phyloP scores from a whole-genome alignment of 768 basidiomycete genomes.

The Suillus occidentalis region DNA sequence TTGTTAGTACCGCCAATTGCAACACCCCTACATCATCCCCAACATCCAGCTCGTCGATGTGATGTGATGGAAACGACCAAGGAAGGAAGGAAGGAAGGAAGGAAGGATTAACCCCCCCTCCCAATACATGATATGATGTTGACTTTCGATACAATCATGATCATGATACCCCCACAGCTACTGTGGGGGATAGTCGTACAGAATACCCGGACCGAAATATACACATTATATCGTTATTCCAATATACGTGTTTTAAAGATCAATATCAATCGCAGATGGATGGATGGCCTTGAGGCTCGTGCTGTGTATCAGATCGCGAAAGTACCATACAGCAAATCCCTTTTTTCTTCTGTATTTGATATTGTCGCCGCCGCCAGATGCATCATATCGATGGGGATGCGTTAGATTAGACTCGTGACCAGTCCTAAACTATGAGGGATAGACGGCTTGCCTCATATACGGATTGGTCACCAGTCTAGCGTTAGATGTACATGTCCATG shows the following conservation, averaged over 20 bases:
- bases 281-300: background rate
- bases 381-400: too few species aligned
- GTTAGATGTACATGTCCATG: too few species aligned
- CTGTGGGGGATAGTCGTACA: background rate
- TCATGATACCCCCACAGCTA: background rate
- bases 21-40: background rate
- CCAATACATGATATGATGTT: background rate
- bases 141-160: background rate
- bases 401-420: too few species aligned
- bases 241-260: background rate
- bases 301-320: background rate
- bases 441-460: too few species aligned
- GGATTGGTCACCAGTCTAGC: too few species aligned
- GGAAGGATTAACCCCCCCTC: background rate
- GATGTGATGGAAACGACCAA: too few species aligned
- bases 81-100: too few species aligned
- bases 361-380: too few species aligned
- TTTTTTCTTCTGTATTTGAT: too few species aligned
- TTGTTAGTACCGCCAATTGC: background rate
- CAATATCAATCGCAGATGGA: background rate
- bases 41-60: slow-evolving; percentile 4
- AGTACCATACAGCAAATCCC: background rate
- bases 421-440: too few species aligned
- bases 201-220: background rate
- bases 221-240: background rate